A percentile compares a stretch with the other conserved stretches of the same genome.
Evolutionary conservation across 176 grass and related monocot species (phyloP).

Genomic region (Musa acuminata): DNA sequence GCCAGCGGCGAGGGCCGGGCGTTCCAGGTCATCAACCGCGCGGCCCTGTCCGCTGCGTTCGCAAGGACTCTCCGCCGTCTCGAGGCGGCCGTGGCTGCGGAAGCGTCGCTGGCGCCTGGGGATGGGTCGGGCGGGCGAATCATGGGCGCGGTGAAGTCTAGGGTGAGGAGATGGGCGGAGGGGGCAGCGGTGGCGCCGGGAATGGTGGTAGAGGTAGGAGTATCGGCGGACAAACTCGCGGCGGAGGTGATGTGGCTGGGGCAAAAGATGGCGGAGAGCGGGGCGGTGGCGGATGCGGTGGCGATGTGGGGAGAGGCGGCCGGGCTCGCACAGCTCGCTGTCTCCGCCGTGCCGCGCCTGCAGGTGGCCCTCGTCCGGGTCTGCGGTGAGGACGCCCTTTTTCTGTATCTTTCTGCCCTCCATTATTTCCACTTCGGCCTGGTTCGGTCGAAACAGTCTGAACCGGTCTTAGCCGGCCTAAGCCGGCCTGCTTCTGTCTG

Average conservation of each 20-base stretch:
- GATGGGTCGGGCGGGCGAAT: conserved; percentile 17
- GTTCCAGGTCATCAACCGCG: conserved; percentile 30
- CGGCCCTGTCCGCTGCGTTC: conserved; percentile 41
- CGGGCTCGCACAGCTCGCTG: conserved; percentile 33
- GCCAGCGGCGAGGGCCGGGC: neutral
- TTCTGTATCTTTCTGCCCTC: neutral
- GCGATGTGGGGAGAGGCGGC: conserved; percentile 40
- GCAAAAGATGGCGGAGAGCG: conserved; percentile 65
- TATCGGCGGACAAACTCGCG: conserved; percentile 54
- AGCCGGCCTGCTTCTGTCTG: too few relatives aligned
- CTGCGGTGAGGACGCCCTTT: conserved; percentile 34
- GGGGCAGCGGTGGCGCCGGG: neutral
- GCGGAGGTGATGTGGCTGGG: conserved; percentile 71
- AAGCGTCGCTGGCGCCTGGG: conserved; percentile 9
- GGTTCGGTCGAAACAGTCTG: too few relatives aligned
- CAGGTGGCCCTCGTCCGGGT: conserved; percentile 60
- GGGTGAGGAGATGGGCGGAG: conserved; percentile 34
- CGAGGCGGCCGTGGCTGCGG: conserved; percentile 26
- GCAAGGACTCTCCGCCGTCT: conserved; percentile 43
- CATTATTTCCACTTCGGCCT: too few relatives aligned
- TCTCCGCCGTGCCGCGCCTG: conserved; percentile 48
- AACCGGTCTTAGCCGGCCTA: too few relatives aligned
- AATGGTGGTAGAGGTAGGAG: conserved; percentile 26
- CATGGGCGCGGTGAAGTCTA: conserved; percentile 33
- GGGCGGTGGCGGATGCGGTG: conserved; percentile 38